Evolutionary conservation across 2,329 filamentous ascomycete genomes (phyloP).

Genomic region (Alternaria panax): DNA sequence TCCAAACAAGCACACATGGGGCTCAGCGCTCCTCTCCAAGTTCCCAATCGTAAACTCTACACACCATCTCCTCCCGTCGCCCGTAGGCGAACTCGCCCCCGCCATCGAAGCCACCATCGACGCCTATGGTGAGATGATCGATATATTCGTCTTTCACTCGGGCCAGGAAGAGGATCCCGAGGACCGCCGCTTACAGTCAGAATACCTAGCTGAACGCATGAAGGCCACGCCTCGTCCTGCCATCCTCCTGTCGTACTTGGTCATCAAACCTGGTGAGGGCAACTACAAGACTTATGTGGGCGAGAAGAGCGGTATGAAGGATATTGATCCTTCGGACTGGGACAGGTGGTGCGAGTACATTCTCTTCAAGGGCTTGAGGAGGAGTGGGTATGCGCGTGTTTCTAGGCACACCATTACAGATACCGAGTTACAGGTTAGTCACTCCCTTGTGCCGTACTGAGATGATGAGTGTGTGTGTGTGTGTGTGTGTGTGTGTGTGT

Average conservation of each 20-base stretch:
- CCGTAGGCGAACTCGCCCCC: constrained; percentile 91
- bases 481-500: too few relatives aligned
- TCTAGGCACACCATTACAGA: constrained; percentile 92
- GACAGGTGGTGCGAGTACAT: constrained; percentile 99
- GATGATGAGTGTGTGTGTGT: too few relatives aligned
- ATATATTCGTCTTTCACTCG: constrained; percentile 98
- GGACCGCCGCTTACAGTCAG: constrained; percentile 83
- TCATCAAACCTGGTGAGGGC: constrained; percentile 86
- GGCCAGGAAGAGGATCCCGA: constrained; percentile 97
- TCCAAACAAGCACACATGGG: constrained; percentile 99
- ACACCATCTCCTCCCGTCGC: constrained; percentile 91
- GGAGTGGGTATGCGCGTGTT: constrained; percentile 88
- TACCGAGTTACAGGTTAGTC: constrained; percentile 84
- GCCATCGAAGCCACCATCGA: constrained; percentile 97
- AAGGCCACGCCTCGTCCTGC: constrained; percentile 78
- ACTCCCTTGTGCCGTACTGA: neutral
- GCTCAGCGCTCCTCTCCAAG: constrained; percentile 88
- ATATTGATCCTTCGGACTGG: constrained; percentile 92
- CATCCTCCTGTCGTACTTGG: constrained; percentile 88
- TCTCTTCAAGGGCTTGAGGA: constrained; percentile 85
- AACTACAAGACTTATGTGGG: constrained; percentile 98
- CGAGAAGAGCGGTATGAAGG: constrained; percentile 85
- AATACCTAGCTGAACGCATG: constrained; percentile 90
- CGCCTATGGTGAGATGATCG: constrained; percentile 86
- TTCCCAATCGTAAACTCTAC: constrained; percentile 98